Evolutionary conservation across 176 grass and related monocot species (phyloP).

Genomic region (Raddia distichophylla): DNA sequence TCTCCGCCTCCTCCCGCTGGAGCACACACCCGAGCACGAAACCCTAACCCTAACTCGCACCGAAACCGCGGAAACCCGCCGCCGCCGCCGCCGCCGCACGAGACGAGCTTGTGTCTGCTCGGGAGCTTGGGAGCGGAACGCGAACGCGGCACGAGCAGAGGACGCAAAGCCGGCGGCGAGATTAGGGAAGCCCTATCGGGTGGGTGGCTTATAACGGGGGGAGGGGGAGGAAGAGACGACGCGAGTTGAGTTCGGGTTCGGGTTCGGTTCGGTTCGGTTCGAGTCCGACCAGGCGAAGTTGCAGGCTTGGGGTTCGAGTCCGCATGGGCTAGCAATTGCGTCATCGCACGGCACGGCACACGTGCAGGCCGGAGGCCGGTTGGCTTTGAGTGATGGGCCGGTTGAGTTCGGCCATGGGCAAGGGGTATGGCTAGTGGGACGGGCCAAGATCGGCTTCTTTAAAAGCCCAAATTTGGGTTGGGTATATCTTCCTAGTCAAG

Average conservation of each 20-base stretch:
- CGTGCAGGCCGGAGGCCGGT: neutral
- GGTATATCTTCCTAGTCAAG: too few species aligned
- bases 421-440: too few species aligned
- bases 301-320: neutral
- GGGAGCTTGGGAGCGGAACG: neutral
- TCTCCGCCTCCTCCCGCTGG: neutral
- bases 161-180: neutral
- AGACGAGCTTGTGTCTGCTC: neutral
- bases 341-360: neutral
- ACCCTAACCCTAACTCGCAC: slow-evolving; percentile 49
- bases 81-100: neutral
- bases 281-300: slow-evolving; percentile 11
- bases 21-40: slow-evolving; percentile 6
- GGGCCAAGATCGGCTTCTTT: too few species aligned
- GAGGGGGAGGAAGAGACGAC: neutral
- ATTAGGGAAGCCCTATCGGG: slow-evolving; percentile 28
- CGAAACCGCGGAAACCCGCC: slow-evolving; percentile 2
- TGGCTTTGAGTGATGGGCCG: neutral
- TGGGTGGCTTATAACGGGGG: slow-evolving; percentile 34
- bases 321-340: neutral
- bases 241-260: neutral
- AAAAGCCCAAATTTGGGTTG: too few species aligned
- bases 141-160: neutral
- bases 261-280: neutral
- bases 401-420: neutral